These are phyloP conservation scores for Cenchrus fungigraminus DNA, from an alignment of 176 grass and related monocot genomes.

Conservation along the genomic window DNA sequence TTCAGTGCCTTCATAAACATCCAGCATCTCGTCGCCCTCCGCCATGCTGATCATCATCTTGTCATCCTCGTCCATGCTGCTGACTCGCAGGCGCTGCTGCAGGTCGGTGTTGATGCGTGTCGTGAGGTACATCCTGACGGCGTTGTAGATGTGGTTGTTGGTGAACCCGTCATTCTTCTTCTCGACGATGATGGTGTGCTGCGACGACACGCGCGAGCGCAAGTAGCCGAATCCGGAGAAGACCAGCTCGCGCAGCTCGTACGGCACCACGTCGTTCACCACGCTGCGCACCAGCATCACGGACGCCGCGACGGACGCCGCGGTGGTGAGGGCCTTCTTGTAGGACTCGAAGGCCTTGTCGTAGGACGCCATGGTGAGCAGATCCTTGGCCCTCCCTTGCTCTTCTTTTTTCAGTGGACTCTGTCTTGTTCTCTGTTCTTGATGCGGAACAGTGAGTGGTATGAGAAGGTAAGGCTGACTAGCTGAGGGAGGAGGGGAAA, in stretches of 20 bases:
- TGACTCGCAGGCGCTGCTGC: slow-evolving; percentile 53
- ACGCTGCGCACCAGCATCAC: slow-evolving; percentile 53
- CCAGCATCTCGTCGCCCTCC: slow-evolving; percentile 63
- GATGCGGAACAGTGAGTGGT: neutral
- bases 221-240: slow-evolving; percentile 41
- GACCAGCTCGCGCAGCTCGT: slow-evolving; percentile 49
- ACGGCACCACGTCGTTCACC: slow-evolving; percentile 47
- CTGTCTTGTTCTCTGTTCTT: slow-evolving; percentile 11
- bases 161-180: slow-evolving; percentile 55
- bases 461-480: neutral
- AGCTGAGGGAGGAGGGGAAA: neutral
- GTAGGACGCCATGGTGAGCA: slow-evolving; percentile 48
- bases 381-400: neutral
- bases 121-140: slow-evolving; percentile 59
- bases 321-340: slow-evolving; percentile 45
- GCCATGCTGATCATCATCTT: slow-evolving; percentile 60
- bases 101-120: slow-evolving; percentile 43
- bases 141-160: slow-evolving; percentile 53
- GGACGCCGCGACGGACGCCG: slow-evolving; percentile 56
- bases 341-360: slow-evolving; percentile 40
- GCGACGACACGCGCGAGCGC: slow-evolving; percentile 37
- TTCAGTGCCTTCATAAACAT: slow-evolving; percentile 52
- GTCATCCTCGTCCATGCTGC: slow-evolving; percentile 40
- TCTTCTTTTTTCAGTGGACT: neutral
- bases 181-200: slow-evolving; percentile 68